Conservation (phyloP, 257 asterid genomes). For the Sherardia arvensis region DNA sequence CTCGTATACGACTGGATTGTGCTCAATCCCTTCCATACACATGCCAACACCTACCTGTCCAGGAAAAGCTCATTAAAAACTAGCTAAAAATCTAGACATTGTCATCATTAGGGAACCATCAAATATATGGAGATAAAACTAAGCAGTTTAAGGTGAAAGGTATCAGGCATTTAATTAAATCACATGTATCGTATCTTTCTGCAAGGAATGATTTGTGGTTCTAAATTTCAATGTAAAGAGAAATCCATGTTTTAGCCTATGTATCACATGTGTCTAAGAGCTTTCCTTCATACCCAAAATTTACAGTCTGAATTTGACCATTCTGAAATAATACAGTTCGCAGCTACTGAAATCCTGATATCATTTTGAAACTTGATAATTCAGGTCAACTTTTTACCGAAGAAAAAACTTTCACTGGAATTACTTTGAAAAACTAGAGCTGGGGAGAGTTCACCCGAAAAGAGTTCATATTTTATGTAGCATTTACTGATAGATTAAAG, state of each 20-base stretch:
- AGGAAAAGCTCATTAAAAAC: slow-evolving; percentile 1
- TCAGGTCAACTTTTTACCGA: no score
- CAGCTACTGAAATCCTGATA: neutral
- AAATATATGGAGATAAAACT: neutral
- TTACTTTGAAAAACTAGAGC: neutral
- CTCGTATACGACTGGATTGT: slow-evolving; percentile 90
- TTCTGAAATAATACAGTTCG: neutral
- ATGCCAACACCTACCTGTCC: slow-evolving; percentile 89
- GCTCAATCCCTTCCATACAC: slow-evolving; percentile 99
- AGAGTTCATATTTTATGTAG: neutral
- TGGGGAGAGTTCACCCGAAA: neutral
- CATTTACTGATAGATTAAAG: neutral
- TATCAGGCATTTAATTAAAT: neutral
- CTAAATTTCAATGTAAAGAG: neutral
- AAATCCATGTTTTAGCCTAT: neutral
- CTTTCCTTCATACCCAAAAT: neutral
- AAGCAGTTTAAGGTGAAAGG: neutral
- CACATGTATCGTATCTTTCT: neutral
- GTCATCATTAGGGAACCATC: neutral
- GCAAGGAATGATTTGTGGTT: neutral
- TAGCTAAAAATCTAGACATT: neutral
- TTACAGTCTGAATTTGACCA: neutral
- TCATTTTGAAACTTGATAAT: neutral
- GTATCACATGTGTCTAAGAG: neutral
- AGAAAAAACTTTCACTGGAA: neutral